Conservation (phyloP, 352 stramenopile species). For the Phytophthora constricta region DNA sequence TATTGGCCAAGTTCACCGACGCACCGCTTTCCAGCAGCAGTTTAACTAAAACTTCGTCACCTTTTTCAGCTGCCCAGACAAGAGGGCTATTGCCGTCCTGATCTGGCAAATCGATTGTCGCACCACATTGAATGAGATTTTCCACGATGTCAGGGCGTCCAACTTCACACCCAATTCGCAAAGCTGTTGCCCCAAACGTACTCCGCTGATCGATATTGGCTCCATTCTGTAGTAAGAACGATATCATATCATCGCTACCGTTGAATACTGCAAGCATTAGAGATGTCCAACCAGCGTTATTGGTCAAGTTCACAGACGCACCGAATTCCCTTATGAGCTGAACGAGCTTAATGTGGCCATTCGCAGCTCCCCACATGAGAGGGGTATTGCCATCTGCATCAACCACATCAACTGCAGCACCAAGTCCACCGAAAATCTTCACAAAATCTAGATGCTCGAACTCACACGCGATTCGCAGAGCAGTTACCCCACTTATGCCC, state of each 20-base stretch:
- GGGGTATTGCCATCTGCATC: slow-evolving; percentile 8
- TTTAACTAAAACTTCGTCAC: neutral
- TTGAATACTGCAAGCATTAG: neutral
- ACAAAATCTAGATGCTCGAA: neutral
- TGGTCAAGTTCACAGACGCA: neutral
- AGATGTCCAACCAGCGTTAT: neutral
- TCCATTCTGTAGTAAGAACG: neutral
- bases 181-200: neutral
- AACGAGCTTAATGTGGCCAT: slow-evolving; percentile 1
- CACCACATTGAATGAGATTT: neutral
- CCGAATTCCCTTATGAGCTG: slow-evolving; percentile 13
- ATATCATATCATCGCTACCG: neutral
- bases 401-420: slow-evolving; percentile 4
- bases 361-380: slow-evolving; percentile 15
- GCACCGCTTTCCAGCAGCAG: neutral
- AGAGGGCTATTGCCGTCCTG: neutral
- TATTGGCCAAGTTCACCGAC: neutral
- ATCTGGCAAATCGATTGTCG: neutral
- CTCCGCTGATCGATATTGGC: too few relatives aligned
- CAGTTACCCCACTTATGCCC: neutral
- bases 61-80: neutral
- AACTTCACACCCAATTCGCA: neutral
- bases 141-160: neutral
- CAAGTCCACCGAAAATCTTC: neutral
- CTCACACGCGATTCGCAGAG: slow-evolving; percentile 14